A percentile compares a stretch with the other conserved stretches of the same genome.
Evolutionary conservation across 176 grass and related monocot species (phyloP).

Genomic region (Musa itinerans): DNA sequence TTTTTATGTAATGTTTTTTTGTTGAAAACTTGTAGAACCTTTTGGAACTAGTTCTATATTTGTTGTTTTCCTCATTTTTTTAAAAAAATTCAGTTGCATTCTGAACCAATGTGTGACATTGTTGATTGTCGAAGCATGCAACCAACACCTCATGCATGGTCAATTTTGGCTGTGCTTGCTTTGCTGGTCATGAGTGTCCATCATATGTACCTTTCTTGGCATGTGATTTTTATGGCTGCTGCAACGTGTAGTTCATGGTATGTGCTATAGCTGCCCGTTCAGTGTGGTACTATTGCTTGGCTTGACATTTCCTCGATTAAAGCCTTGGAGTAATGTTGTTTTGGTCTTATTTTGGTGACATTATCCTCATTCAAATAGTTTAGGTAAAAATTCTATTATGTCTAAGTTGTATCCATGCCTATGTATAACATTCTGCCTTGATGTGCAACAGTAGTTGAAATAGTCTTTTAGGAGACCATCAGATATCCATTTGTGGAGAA

Average conservation of each 20-base stretch:
- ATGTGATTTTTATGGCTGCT: neutral
- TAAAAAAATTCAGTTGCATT: no score
- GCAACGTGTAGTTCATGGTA: neutral
- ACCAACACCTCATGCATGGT: neutral
- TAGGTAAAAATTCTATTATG: neutral
- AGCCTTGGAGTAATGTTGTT: neutral
- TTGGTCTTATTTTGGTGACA: neutral
- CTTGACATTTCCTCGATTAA: neutral
- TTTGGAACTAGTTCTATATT: no score
- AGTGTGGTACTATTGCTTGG: neutral
- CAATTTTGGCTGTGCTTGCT: neutral
- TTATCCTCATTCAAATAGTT: neutral
- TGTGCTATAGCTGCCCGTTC: neutral
- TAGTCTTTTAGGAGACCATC: neutral
- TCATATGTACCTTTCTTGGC: neutral
- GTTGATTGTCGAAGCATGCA: neutral
- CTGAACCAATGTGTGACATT: neutral
- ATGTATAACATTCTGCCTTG: no score
- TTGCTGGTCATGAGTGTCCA: neutral
- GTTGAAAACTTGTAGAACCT: no score
- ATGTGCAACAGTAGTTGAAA: neutral
- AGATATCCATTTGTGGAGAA: neutral
- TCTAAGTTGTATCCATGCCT: no score
- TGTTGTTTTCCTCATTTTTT: no score
- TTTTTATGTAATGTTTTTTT: no score